A percentile compares a stretch with the other conserved stretches of the same genome.
These are phyloP conservation scores for Cladosporium sp. DNA, from an alignment of 2,329 filamentous ascomycete species.

Conservation along the genomic window DNA sequence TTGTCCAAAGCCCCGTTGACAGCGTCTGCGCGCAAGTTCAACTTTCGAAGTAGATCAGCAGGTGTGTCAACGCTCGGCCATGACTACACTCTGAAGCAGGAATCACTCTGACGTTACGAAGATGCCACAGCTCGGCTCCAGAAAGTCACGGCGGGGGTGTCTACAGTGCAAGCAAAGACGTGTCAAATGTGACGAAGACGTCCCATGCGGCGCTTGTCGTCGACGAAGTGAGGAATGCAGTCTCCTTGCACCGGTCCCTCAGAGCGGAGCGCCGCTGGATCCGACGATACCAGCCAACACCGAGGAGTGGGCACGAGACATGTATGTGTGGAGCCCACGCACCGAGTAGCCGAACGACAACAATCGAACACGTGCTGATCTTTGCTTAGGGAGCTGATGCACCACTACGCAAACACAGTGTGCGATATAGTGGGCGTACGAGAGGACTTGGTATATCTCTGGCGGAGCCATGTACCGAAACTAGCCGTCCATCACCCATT, in stretches of 20 bases:
- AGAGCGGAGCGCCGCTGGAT: background rate
- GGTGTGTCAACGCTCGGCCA: too few relatives aligned
- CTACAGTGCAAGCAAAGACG: constrained; percentile 24
- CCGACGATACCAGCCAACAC: constrained; percentile 4
- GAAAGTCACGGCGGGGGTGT: constrained; percentile 26
- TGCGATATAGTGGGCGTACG: constrained; percentile 11
- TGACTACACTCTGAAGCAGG: too few relatives aligned
- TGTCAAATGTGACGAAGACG: constrained; percentile 27
- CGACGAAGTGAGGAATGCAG: constrained; percentile 22
- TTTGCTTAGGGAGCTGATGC: constrained; percentile 24
- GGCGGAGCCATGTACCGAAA: constrained; percentile 18
- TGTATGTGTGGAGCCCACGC: constrained; percentile 2
- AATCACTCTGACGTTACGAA: background rate
- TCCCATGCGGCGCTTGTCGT: constrained; percentile 20
- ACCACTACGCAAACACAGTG: constrained; percentile 19
- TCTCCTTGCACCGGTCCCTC: background rate
- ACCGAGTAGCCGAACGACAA: too few relatives aligned
- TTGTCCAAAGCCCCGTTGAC: too few relatives aligned
- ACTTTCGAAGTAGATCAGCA: too few relatives aligned
- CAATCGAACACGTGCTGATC: background rate
- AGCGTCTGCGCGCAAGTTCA: too few relatives aligned
- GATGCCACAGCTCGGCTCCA: constrained; percentile 22
- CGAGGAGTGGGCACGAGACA: constrained; percentile 23
- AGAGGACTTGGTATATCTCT: constrained; percentile 17
- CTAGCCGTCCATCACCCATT: constrained; percentile 21